Evolutionary conservation across 345 rosid genomes (phyloP).

Genomic region (Lepidium aucheri): DNA sequence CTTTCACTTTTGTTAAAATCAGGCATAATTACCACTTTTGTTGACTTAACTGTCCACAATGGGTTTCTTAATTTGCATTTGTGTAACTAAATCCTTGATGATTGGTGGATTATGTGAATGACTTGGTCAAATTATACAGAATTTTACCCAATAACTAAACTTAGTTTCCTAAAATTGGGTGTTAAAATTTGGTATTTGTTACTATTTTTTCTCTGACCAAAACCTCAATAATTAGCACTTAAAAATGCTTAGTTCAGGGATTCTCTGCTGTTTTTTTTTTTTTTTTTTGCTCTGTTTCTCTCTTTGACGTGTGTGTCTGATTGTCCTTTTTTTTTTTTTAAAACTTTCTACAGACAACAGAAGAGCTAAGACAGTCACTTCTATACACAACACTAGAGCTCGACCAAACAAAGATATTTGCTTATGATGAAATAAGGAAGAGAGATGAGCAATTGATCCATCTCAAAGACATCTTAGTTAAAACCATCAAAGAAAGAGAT

Average conservation of each 20-base stretch:
- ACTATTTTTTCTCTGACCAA: background rate
- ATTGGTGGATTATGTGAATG: background rate
- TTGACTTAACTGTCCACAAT: background rate
- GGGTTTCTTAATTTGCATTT: background rate
- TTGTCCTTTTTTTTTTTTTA: no score
- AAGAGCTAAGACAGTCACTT: conserved; percentile 67
- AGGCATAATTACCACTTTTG: background rate
- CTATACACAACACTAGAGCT: conserved; percentile 66
- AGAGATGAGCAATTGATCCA: conserved; percentile 67
- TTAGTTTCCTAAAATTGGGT: background rate
- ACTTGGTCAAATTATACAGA: background rate
- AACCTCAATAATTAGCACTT: background rate
- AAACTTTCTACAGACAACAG: conserved; percentile 50
- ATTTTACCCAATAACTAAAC: background rate
- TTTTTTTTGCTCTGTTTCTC: conserved; percentile 11
- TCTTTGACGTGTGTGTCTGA: background rate
- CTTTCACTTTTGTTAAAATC: background rate
- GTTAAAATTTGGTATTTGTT: background rate
- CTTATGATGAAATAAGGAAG: conserved; percentile 68
- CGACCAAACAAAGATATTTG: conserved; percentile 60
- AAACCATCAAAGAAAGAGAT: conserved; percentile 61
- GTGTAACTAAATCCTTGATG: background rate
- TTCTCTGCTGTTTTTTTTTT: background rate
- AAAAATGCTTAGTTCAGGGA: background rate
- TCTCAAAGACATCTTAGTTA: conserved; percentile 49